These are phyloP conservation scores for Colletotrichum navitas DNA, from an alignment of 2,329 filamentous ascomycete species.

Conservation along the genomic window DNA sequence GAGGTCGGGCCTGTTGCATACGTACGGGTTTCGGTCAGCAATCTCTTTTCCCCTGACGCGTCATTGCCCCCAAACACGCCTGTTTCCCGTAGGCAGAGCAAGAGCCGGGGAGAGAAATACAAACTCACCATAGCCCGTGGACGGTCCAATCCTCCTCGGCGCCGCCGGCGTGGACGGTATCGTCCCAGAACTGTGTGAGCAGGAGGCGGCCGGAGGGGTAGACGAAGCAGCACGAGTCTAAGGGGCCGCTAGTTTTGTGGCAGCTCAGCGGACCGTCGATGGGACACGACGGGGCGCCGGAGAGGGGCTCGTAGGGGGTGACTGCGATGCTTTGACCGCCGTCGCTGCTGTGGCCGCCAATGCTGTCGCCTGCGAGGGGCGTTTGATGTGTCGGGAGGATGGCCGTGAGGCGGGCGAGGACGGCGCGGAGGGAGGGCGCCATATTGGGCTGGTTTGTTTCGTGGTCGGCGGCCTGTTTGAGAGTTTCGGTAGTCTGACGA, in stretches of 20 bases:
- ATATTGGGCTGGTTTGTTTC: not conserved
- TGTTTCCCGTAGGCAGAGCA: not conserved
- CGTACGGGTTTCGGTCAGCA: not conserved
- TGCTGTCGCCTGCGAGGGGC: not conserved
- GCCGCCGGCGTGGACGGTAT: conserved; percentile 55
- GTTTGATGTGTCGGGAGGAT: conserved; percentile 24
- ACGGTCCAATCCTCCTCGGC: conserved; percentile 59
- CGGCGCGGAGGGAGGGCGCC: conserved; percentile 25
- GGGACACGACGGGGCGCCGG: conserved; percentile 55
- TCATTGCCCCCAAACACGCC: not conserved
- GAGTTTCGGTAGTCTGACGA: no score
- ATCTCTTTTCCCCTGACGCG: not conserved
- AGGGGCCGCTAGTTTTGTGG: conserved; percentile 52
- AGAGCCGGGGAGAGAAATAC: not conserved
- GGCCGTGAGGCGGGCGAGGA: conserved; percentile 11
- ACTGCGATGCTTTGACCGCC: conserved; percentile 21
- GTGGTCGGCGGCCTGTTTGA: no score
- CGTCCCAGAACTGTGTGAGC: conserved; percentile 60
- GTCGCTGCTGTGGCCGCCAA: not conserved
- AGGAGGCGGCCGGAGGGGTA: conserved; percentile 57
- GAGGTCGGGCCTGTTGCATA: conserved; percentile 54
- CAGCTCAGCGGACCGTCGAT: conserved; percentile 58
- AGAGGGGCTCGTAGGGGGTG: conserved; percentile 53
- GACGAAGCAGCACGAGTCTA: conserved; percentile 58
- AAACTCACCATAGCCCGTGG: conserved; percentile 58